Base-by-base conservation (phyloP, 495 filamentous ascomycete genomes). In the Talaromyces adpressus region DNA sequence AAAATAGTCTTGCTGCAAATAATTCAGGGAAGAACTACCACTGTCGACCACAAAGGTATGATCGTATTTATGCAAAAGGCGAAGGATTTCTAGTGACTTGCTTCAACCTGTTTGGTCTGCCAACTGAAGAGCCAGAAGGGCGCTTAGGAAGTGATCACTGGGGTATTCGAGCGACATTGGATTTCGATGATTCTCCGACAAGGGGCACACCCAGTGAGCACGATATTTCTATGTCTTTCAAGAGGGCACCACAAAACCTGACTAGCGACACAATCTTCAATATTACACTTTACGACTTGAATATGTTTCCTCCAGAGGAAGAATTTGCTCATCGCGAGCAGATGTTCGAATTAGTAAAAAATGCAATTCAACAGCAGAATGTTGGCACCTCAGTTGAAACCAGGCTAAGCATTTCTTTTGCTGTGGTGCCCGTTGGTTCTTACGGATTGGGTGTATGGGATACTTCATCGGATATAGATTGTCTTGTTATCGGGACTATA, bases 371-470 rank as follows among this genome's bases (percentile, higher is more conserved):
- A 2, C 60, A 53, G 9, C 41, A 7, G 20, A 29, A 18, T 20
- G 6, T 52, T 8, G 23, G 20, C 18, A 53, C 23, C 11, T n/a
- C 25, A 6, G 22, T 36, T 9, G 45, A 53, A 22, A 62, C 41
- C 9, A 51, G 62, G 32, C 32, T 58, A 18, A 63, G 72, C 2
- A 66, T 79, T 22, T 62, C 74, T 3, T 73, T 85, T 27, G 69
- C 84, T 14, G 57, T 87, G 8, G 72, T 77, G 12, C 81, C 84
- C 3, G 82, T 86, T n/a, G 85, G 85, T 0, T 85, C 84, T 25
- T 86, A 85, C 65, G 77, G 75, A n/a, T 74, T 87, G 27, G 82
- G 76, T 4, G 79, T 85, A 27, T 86, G 83, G 77, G 80, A 80
- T 18, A 49, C 74, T 9, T 52, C 72, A 7, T 87, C 85, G 1